Evolutionary conservation across 2,329 filamentous ascomycete species (phyloP).

Genomic region (Balansia obtecta): DNA sequence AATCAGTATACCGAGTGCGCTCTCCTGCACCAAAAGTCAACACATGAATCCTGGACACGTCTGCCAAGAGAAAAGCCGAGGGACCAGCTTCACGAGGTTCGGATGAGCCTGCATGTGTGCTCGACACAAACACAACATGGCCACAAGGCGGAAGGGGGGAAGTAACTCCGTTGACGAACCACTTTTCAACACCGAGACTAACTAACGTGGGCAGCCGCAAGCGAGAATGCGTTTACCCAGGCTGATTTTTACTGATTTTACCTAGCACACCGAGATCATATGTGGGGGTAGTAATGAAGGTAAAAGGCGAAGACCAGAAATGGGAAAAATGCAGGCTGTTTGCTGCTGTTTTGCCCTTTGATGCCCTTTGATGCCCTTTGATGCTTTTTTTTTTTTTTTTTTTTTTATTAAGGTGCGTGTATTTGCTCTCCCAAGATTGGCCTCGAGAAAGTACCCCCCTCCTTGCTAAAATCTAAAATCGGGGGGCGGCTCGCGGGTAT

Average conservation of each 20-base stretch:
- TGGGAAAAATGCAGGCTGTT: no score
- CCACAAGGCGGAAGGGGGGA: background rate
- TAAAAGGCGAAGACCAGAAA: background rate
- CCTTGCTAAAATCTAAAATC: no score
- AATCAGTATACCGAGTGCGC: no score
- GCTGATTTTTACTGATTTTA: no score
- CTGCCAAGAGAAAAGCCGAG: background rate
- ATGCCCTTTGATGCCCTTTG: background rate
- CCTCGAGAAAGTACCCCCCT: no score
- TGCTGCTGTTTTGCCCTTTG: no score
- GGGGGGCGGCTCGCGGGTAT: no score
- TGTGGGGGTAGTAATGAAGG: background rate
- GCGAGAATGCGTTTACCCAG: constrained; percentile 3
- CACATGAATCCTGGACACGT: background rate
- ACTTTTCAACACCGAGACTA: constrained; percentile 2
- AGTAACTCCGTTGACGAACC: background rate
- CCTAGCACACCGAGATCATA: background rate
- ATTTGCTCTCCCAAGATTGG: no score
- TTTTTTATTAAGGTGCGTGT: no score
- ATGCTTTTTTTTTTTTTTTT: background rate
- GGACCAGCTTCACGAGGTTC: background rate
- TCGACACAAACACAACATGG: background rate
- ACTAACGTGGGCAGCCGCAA: constrained; percentile 8
- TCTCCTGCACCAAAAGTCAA: no score
- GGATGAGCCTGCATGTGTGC: background rate